Evolutionary conservation across 345 rosid species (phyloP).

Genomic region (Acer yangbiense): DNA sequence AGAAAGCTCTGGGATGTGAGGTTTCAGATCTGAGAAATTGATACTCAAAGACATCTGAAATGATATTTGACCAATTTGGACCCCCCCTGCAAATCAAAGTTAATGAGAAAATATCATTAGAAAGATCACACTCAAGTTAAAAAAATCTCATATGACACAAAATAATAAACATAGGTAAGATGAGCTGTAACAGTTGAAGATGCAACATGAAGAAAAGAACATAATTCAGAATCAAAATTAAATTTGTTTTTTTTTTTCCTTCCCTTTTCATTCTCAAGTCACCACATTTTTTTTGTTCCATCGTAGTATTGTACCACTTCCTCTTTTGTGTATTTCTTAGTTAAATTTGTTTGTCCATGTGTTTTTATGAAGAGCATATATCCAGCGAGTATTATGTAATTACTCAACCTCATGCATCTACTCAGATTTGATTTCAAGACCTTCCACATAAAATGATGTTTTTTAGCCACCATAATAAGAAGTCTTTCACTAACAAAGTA

Average conservation of each 20-base stretch:
- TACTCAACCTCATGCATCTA: constrained; percentile 1
- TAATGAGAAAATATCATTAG: constrained; percentile 18
- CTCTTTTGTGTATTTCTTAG: background rate
- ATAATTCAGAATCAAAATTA: constrained; percentile 9
- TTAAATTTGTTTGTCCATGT: background rate
- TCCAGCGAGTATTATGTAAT: background rate
- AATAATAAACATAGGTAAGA: background rate
- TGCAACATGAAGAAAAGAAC: background rate
- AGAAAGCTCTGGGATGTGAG: constrained; percentile 46
- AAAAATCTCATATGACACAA: background rate
- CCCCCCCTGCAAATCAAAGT: constrained; percentile 38
- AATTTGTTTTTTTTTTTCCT: background rate
- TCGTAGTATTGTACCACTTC: too few relatives aligned
- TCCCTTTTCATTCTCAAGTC: background rate
- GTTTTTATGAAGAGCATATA: background rate
- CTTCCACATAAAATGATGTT: background rate
- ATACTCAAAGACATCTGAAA: constrained; percentile 58
- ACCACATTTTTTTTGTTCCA: background rate
- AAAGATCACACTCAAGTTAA: constrained; percentile 1
- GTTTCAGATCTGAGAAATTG: constrained; percentile 59
- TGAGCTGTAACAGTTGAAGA: constrained; percentile 2
- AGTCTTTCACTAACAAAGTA: background rate
- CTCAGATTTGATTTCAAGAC: background rate
- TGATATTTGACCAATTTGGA: constrained; percentile 58
- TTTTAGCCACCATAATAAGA: background rate